phyloP scores from a whole-genome alignment of 108 stramenopile genomes.

The Pseudonitzschia pungens region DNA sequence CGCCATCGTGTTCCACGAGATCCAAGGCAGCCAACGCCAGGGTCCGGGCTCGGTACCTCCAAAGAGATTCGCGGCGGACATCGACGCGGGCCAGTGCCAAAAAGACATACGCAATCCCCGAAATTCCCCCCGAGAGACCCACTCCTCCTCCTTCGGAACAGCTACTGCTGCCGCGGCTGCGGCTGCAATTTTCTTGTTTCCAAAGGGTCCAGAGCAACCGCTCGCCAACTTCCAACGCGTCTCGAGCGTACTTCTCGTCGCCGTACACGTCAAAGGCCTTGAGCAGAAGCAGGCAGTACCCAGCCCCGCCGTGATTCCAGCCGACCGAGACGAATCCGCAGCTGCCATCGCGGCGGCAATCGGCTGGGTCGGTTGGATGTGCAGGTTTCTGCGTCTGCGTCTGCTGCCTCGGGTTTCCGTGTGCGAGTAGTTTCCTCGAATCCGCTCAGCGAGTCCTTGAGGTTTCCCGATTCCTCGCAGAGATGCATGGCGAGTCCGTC shows the following conservation, averaged over 20 bases:
- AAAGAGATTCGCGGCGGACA: background rate
- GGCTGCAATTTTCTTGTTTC: no score
- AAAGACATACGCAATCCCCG: conserved; percentile 13
- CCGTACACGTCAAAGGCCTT: conserved; percentile 12
- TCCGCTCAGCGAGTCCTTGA: background rate
- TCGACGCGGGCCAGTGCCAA: conserved; percentile 12
- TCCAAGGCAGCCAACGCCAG: background rate
- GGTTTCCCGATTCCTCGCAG: background rate
- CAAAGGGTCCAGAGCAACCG: background rate
- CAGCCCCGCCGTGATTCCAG: conserved; percentile 8
- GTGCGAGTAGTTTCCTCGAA: background rate
- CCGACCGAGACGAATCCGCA: background rate
- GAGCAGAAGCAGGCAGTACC: conserved; percentile 9
- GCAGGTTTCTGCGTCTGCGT: no score
- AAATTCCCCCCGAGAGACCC: background rate
- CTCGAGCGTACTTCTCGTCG: background rate
- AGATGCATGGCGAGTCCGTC: background rate
- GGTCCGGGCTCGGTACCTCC: background rate
- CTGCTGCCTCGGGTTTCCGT: no score
- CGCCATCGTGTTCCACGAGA: background rate
- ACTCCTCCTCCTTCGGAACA: no score
- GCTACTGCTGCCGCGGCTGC: no score
- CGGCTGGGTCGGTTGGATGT: no score
- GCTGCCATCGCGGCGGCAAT: no score
- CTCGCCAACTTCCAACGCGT: background rate